These are phyloP conservation scores for Aegilops tauschii DNA, from an alignment of 176 grass and related monocot species.

Conservation along the genomic window DNA sequence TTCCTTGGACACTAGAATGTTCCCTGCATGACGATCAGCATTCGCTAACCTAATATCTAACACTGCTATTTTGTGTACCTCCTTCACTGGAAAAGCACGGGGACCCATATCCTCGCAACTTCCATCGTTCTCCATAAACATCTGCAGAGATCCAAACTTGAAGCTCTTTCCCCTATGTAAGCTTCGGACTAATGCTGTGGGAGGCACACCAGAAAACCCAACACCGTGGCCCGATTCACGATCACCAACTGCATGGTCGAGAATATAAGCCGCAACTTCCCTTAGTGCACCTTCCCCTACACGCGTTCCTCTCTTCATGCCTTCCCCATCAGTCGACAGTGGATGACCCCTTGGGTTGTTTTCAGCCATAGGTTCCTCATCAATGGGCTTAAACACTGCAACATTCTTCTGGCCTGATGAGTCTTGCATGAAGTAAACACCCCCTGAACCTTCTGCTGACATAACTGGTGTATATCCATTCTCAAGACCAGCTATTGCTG, in stretches of 20 bases:
- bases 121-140: constrained; percentile 67
- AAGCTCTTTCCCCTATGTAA: constrained; percentile 50
- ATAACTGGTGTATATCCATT: constrained; percentile 52
- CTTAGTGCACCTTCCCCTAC: constrained; percentile 71
- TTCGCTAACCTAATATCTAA: constrained; percentile 85
- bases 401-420: constrained; percentile 43
- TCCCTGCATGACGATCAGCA: constrained; percentile 80
- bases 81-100: constrained; percentile 53
- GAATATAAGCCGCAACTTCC: constrained; percentile 89
- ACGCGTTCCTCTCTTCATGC: constrained; percentile 70
- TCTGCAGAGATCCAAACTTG: constrained; percentile 82
- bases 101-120: constrained; percentile 73
- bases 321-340: constrained; percentile 63
- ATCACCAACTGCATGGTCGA: constrained; percentile 46
- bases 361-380: constrained; percentile 76
- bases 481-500: constrained; percentile 44
- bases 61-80: constrained; percentile 78
- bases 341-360: constrained; percentile 78
- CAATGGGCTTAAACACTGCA: constrained; percentile 81
- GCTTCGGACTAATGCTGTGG: constrained; percentile 57
- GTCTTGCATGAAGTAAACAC: constrained; percentile 84
- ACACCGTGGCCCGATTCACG: background rate
- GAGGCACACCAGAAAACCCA: constrained; percentile 80
- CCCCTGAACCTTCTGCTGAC: constrained; percentile 75
- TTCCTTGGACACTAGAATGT: constrained; percentile 60